Conservation (phyloP, 1,284 basidiomycete species). For the Pisolithus thermaeus region DNA sequence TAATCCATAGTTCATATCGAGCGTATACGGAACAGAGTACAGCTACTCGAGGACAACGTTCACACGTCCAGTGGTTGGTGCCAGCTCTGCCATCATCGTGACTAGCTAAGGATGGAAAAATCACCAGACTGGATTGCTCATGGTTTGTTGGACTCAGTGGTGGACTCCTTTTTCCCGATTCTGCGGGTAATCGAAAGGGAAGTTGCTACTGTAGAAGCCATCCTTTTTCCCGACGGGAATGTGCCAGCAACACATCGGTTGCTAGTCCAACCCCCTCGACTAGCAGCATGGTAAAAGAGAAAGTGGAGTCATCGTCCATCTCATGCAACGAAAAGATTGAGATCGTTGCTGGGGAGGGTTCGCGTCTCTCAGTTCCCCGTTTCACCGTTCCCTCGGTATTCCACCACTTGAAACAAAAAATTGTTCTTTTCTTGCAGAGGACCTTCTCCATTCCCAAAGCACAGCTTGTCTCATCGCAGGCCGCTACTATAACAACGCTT, state of each 20-base stretch:
- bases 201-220: conserved; percentile 70
- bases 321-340: conserved; percentile 7
- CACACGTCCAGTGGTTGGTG: conserved; percentile 64
- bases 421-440: conserved; percentile 4
- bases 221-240: conserved; percentile 45
- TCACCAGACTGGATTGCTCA: conserved; percentile 89
- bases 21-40: conserved; percentile 69
- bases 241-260: conserved; percentile 2
- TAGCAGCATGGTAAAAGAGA: background rate
- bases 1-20: conserved; percentile 66
- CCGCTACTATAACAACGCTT: conserved; percentile 39
- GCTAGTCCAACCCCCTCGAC: background rate
- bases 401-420: conserved; percentile 28
- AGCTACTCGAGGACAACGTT: conserved; percentile 51
- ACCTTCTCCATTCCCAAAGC: conserved; percentile 3
- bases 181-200: conserved; percentile 82
- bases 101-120: background rate
- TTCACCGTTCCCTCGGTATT: conserved; percentile 28
- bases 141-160: conserved; percentile 88
- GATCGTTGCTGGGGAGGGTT: conserved; percentile 3
- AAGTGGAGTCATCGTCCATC: background rate
- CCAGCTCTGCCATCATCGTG: background rate
- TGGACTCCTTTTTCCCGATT: conserved; percentile 91
- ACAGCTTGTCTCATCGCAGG: conserved; percentile 12
- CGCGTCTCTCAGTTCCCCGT: conserved; percentile 31